A percentile compares a stretch with the other conserved stretches of the same genome.
phyloP scores from a whole-genome alignment of 2,329 filamentous ascomycete genomes.

The Aspergillus candidus region DNA sequence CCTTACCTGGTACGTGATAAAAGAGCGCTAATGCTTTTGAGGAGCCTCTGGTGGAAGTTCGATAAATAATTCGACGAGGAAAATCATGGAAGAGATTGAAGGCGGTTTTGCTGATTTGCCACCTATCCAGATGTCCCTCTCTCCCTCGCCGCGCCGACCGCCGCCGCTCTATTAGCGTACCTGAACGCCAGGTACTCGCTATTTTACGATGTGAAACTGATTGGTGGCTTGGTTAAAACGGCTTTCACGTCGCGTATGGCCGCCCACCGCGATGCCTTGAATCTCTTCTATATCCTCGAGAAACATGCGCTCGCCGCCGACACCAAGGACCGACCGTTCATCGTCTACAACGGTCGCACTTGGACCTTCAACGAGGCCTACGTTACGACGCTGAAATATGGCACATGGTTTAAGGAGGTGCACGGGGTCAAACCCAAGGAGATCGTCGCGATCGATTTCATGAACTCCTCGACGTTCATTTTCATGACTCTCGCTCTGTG shows the following conservation, averaged over 20 bases:
- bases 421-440: slow-evolving; percentile 62
- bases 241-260: slow-evolving; percentile 41
- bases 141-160: slow-evolving; percentile 51
- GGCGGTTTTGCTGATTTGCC: no score
- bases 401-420: slow-evolving; percentile 63
- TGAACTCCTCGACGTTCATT: slow-evolving; percentile 72
- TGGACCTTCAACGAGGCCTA: slow-evolving; percentile 76
- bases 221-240: slow-evolving; percentile 51
- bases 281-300: slow-evolving; percentile 71
- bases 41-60: not conserved
- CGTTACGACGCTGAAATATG: slow-evolving; percentile 63
- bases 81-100: no score
- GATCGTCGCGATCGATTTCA: slow-evolving; percentile 73
- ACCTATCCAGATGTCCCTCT: slow-evolving; percentile 29
- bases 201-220: slow-evolving; percentile 58
- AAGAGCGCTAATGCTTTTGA: not conserved
- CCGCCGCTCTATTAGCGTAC: slow-evolving; percentile 65
- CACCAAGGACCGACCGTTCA: slow-evolving; percentile 45
- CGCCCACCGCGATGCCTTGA: slow-evolving; percentile 57
- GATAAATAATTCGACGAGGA: not conserved
- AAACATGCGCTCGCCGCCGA: slow-evolving; percentile 55
- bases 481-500: slow-evolving; percentile 73
- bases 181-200: slow-evolving; percentile 65
- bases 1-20: slow-evolving; percentile 14
- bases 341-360: slow-evolving; percentile 62